A percentile compares a stretch with the other conserved stretches of the same genome.
phyloP scores from a whole-genome alignment of 2,329 filamentous ascomycete species.

The Ophiostoma australiae region DNA sequence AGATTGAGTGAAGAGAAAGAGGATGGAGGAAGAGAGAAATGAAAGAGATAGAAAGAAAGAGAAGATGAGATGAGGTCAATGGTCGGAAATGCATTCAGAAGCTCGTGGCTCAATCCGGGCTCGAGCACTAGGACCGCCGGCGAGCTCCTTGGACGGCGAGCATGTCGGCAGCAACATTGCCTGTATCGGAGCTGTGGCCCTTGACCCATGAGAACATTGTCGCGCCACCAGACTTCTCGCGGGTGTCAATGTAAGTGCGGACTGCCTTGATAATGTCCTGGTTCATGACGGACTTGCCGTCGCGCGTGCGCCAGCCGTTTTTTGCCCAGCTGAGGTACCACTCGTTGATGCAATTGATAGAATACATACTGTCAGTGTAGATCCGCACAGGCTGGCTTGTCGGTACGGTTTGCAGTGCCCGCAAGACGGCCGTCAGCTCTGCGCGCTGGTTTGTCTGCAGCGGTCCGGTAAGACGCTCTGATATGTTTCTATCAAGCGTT shows the following conservation, averaged over 20 bases:
- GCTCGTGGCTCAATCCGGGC: not conserved
- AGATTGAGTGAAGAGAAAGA: not conserved
- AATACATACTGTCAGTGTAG: slow-evolving; percentile 82
- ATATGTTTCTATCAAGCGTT: slow-evolving; percentile 50
- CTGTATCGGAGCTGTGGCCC: slow-evolving; percentile 67
- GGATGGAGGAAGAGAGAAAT: too few relatives aligned
- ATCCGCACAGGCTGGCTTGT: slow-evolving; percentile 66
- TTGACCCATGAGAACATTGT: slow-evolving; percentile 86
- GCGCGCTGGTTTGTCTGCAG: slow-evolving; percentile 92
- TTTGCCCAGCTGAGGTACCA: slow-evolving; percentile 77
- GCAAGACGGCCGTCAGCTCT: slow-evolving; percentile 83
- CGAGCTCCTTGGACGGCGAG: slow-evolving; percentile 65
- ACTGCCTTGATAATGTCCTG: slow-evolving; percentile 75
- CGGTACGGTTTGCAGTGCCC: slow-evolving; percentile 72
- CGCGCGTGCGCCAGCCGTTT: slow-evolving; percentile 71
- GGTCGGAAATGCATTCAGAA: not conserved
- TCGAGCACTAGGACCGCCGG: slow-evolving; percentile 19
- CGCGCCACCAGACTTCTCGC: slow-evolving; percentile 52
- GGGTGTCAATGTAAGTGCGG: slow-evolving; percentile 63
- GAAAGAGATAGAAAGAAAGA: not conserved
- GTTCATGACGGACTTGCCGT: slow-evolving; percentile 68
- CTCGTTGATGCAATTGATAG: slow-evolving; percentile 79
- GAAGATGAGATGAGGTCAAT: not conserved
- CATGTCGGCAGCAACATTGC: slow-evolving; percentile 75
- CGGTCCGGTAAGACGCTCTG: slow-evolving; percentile 67